Conservation (phyloP, 345 rosid genomes). For the Litchi chinensis region DNA sequence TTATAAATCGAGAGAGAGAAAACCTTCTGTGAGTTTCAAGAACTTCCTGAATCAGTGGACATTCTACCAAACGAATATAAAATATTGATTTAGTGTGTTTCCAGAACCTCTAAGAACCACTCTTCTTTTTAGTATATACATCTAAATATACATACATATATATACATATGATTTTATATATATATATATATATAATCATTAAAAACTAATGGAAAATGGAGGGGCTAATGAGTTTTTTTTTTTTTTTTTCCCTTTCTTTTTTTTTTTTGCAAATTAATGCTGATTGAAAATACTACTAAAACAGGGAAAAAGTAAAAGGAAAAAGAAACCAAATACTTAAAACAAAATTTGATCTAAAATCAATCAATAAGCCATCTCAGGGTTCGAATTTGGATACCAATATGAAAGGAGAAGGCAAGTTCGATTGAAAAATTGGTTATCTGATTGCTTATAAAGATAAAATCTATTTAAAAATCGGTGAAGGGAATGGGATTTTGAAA, state of each 20-base stretch:
- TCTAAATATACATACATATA: no score
- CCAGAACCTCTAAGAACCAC: conserved; percentile 8
- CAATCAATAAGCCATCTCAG: not conserved
- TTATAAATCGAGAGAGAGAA: not conserved
- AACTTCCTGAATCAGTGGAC: not conserved
- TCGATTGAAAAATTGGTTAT: not conserved
- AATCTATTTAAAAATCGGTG: not conserved
- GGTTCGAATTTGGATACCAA: not conserved
- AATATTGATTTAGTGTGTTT: not conserved
- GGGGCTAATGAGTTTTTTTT: not conserved
- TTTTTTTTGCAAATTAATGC: not conserved
- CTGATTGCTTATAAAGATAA: not conserved
- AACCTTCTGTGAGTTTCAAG: not conserved
- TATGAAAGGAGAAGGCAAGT: not conserved
- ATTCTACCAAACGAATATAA: conserved; percentile 6
- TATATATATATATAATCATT: no score
- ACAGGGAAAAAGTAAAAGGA: not conserved
- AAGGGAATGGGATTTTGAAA: not conserved
- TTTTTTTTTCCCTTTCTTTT: no score
- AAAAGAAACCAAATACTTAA: not conserved
- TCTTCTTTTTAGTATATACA: not conserved
- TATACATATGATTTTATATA: no score
- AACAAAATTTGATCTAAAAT: not conserved
- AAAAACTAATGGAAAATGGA: not conserved
- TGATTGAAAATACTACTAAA: not conserved